Percentiles rank a stretch among this genome's conserved stretches.
Conservation (phyloP, 176 grass and related monocot genomes). For the Echinochloa phyllopogon region DNA sequence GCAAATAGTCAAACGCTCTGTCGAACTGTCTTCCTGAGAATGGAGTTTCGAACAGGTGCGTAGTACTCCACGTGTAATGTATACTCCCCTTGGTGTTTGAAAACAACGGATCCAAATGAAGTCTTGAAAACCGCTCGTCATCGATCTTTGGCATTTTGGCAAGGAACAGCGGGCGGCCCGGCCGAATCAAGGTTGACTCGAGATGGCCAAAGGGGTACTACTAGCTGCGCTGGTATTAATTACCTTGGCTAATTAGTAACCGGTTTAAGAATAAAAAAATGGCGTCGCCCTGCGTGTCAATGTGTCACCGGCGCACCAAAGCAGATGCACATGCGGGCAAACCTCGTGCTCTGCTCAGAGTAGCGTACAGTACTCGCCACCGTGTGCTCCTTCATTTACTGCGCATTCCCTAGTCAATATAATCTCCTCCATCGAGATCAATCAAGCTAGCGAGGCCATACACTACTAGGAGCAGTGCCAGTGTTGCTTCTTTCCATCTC, state of each 20-base stretch:
- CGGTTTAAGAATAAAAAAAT: not conserved
- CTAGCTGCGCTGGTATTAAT: not conserved
- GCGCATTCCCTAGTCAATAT: not conserved
- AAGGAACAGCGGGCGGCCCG: too few relatives aligned
- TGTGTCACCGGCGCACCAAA: not conserved
- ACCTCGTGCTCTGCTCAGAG: not conserved
- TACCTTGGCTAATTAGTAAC: not conserved
- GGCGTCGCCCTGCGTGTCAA: not conserved
- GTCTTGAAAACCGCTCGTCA: too few relatives aligned
- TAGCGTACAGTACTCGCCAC: not conserved
- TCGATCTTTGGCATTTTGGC: too few relatives aligned
- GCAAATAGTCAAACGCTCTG: too few relatives aligned
- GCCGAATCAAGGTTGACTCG: too few relatives aligned
- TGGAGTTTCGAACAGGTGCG: too few relatives aligned
- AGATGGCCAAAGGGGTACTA: not conserved
- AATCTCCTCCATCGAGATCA: not conserved
- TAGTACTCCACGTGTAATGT: too few relatives aligned
- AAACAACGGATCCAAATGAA: too few relatives aligned
- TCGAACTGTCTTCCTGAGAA: too few relatives aligned
- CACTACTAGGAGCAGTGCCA: too few relatives aligned
- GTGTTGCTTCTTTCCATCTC: not conserved
- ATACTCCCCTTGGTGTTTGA: too few relatives aligned
- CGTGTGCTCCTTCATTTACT: not conserved
- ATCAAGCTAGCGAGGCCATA: too few relatives aligned
- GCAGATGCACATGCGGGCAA: not conserved